Evolutionary conservation across 2,329 filamentous ascomycete genomes (phyloP), one percentile per base, ranked within the genome.

Genomic region (Eurotiales sp.): DNA sequence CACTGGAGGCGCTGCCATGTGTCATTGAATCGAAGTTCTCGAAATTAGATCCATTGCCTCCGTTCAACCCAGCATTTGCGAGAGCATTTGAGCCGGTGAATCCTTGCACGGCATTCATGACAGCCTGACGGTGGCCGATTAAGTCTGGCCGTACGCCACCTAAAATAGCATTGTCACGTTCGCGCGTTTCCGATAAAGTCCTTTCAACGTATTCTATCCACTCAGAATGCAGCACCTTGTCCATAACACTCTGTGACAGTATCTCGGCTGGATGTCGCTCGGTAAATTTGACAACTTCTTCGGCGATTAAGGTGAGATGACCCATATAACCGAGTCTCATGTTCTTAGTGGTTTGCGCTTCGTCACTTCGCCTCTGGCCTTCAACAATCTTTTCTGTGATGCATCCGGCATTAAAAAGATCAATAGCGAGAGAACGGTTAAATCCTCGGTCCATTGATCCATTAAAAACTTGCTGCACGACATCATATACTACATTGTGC

Each of bases 281-380:
- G 30, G 90, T 96, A 65, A 99, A 97, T 71, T 97, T 99, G 65
- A 97, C 90, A 15, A 99, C 93, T 70, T 99, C 93, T 70, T 99
- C 93, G 25, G 93, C 92, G 54, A 99, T 96, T 23, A 99, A 80
- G 0, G 93, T 99, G 46, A 99, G 77, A 69, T 99, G 93, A 3
- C 93, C 93, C 91, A 99, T 99, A 73, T 97, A 99, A 36, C 93
- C 93, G 68, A 97, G 85, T 44, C 93, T 86, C 71, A 95, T 96
- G 68, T 88, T 90, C 57, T 83, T 89, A 64, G 87, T 83, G 53
- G 81, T 76, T 69, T 97, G 90, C 0, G 90, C 88, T 66, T 88
- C 85, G 63, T 97, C 92, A 60, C 90, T 96, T 43, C 85, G 84
- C 56, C 81, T 81, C 70, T 99, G 93, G 41, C 93, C 93, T 59